Conservation (phyloP, 305 asterid genomes). For the Fraxinus greggii region DNA sequence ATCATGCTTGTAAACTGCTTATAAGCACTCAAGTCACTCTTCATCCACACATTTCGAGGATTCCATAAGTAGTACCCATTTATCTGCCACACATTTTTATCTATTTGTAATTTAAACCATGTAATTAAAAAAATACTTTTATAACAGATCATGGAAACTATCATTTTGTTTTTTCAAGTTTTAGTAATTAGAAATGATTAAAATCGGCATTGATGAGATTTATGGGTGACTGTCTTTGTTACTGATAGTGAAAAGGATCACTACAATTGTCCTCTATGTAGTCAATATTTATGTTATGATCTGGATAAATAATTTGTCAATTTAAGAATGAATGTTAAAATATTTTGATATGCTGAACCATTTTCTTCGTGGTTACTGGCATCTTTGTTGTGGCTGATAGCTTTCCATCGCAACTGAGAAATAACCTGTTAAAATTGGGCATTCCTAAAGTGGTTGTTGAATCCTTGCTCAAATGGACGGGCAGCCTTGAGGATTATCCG, state of each 20-base stretch:
- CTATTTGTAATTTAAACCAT: not conserved
- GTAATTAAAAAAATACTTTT: not conserved
- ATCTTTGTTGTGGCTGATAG: constrained; percentile 36
- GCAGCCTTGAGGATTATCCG: constrained; percentile 42
- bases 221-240: not conserved
- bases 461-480: constrained; percentile 46
- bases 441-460: constrained; percentile 61
- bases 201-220: not conserved
- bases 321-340: not conserved
- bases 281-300: not conserved
- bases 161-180: not conserved
- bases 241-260: not conserved
- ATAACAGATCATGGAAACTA: not conserved
- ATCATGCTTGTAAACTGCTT: not conserved
- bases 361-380: constrained; percentile 5
- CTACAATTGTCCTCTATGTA: not conserved
- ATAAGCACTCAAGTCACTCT: not conserved
- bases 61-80: not conserved
- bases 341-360: not conserved
- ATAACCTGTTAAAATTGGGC: constrained; percentile 65
- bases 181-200: not conserved
- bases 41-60: not conserved
- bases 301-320: not conserved
- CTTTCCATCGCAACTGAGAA: constrained; percentile 54
- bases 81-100: not conserved